Conservation (phyloP, 1,284 basidiomycete species). For the Bondarzewia mesenterica region DNA sequence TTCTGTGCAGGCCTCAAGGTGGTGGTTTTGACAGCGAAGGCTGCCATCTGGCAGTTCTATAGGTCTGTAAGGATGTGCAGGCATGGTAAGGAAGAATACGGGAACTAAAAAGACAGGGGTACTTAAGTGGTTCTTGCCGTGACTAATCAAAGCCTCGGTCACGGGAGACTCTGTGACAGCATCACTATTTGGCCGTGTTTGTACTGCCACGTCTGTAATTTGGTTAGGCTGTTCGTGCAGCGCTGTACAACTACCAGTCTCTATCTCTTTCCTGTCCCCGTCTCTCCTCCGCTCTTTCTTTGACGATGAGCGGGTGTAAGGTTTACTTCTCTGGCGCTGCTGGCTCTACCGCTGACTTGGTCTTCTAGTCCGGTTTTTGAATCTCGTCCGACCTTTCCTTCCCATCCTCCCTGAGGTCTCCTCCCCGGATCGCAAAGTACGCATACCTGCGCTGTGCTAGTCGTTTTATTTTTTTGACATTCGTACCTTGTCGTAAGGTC, state of each 20-base stretch:
- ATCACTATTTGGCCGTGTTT: conserved; percentile 8
- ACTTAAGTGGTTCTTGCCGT: no score
- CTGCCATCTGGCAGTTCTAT: no score
- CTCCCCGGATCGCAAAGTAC: conserved; percentile 90
- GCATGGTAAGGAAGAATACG: no score
- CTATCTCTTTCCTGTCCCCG: not conserved
- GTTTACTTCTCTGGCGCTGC: conserved; percentile 2
- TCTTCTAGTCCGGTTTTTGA: conserved; percentile 79
- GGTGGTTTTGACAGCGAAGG: no score
- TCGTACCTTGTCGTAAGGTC: conserved; percentile 44
- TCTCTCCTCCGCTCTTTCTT: conserved; percentile 22
- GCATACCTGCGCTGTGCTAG: conserved; percentile 10
- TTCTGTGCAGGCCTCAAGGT: no score
- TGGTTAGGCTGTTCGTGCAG: not conserved
- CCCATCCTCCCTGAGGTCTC: conserved; percentile 92
- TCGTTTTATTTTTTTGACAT: not conserved
- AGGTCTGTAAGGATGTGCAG: no score
- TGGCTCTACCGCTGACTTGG: conserved; percentile 3
- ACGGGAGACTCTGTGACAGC: not conserved
- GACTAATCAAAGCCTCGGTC: not conserved
- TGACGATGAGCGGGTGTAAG: conserved; percentile 33
- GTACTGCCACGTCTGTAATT: conserved; percentile 13
- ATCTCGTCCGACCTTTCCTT: conserved; percentile 93
- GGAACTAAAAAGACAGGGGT: no score
- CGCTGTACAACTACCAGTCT: not conserved